Percentiles rank a stretch among this genome's conserved stretches.
Conservation (phyloP, 2,329 filamentous ascomycete genomes). For the Penicillium sp. region DNA sequence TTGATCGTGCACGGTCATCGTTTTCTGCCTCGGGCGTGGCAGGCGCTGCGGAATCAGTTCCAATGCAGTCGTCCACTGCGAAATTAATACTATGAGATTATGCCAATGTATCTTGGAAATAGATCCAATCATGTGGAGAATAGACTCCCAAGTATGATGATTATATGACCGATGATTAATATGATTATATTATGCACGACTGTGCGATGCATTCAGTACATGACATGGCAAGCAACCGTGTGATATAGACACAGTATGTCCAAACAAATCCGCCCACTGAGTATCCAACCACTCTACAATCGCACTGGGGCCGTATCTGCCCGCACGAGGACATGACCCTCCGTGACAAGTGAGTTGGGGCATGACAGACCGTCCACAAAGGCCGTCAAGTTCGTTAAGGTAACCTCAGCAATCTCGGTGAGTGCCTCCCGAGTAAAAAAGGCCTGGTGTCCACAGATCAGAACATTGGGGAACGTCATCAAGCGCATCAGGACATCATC, state of each 20-base stretch:
- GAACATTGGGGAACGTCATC: constrained; percentile 67
- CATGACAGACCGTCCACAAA: constrained; percentile 28
- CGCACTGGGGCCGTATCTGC: constrained; percentile 31
- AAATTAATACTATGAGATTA: constrained; percentile 1
- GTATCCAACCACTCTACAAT: constrained; percentile 15
- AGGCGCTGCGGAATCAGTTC: constrained; percentile 18
- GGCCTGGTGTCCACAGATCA: constrained; percentile 68
- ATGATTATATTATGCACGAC: background rate
- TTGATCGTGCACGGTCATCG: constrained; percentile 37
- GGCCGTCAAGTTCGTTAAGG: constrained; percentile 55
- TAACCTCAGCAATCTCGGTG: constrained; percentile 62
- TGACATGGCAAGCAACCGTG: no score
- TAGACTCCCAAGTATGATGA: background rate
- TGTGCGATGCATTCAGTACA: background rate
- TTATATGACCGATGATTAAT: background rate
- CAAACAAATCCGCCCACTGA: no score
- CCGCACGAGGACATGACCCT: constrained; percentile 28
- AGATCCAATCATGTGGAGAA: no score
- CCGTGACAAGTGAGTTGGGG: constrained; percentile 31
- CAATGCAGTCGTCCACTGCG: constrained; percentile 10
- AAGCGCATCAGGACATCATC: constrained; percentile 67
- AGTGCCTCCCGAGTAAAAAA: constrained; percentile 69
- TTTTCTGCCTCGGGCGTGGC: constrained; percentile 24
- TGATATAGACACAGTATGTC: no score
- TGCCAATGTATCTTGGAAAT: no score